phyloP scores from a whole-genome alignment of 495 filamentous ascomycete species.

The Penicillium herquei region DNA sequence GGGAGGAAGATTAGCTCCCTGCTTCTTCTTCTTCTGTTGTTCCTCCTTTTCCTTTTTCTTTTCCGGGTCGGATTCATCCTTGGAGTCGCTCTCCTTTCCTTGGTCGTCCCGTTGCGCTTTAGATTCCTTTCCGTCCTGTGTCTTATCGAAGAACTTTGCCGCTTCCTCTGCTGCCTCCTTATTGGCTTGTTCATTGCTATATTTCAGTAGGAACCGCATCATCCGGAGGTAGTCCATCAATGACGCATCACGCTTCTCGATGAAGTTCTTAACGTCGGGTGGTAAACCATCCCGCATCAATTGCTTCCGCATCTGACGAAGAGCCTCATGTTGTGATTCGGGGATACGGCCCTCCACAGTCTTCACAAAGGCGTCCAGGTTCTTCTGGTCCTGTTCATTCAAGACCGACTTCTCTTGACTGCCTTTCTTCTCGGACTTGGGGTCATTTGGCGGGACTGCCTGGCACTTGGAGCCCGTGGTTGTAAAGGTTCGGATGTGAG shows the following conservation, averaged over 20 bases:
- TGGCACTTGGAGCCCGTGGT: conserved; percentile 48
- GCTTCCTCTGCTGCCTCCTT: conserved; percentile 41
- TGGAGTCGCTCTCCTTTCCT: conserved; percentile 18
- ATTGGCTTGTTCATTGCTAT: conserved; percentile 43
- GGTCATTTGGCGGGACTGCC: conserved; percentile 35
- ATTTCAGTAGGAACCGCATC: conserved; percentile 34
- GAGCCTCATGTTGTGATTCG: conserved; percentile 24
- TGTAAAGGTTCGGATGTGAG: conserved; percentile 54
- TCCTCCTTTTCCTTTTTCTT: conserved; percentile 33
- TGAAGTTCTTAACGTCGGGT: conserved; percentile 31
- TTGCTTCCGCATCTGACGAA: conserved; percentile 30
- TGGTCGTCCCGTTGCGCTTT: conserved; percentile 16
- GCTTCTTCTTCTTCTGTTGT: conserved; percentile 31
- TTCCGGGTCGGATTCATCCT: conserved; percentile 11
- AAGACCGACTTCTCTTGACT: conserved; percentile 31
- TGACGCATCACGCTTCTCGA: conserved; percentile 32
- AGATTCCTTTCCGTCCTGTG: conserved; percentile 19
- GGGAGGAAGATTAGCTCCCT: conserved; percentile 5
- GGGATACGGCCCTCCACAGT: conserved; percentile 31
- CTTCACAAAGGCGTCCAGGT: conserved; percentile 30
- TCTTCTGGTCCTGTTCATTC: conserved; percentile 36
- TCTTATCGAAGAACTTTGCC: background rate
- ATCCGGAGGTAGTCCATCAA: conserved; percentile 40
- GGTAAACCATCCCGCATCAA: conserved; percentile 36
- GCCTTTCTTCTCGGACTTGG: conserved; percentile 27